Evolutionary conservation across 148 eudicot genomes (phyloP).

Genomic region (Bassia scoparia): DNA sequence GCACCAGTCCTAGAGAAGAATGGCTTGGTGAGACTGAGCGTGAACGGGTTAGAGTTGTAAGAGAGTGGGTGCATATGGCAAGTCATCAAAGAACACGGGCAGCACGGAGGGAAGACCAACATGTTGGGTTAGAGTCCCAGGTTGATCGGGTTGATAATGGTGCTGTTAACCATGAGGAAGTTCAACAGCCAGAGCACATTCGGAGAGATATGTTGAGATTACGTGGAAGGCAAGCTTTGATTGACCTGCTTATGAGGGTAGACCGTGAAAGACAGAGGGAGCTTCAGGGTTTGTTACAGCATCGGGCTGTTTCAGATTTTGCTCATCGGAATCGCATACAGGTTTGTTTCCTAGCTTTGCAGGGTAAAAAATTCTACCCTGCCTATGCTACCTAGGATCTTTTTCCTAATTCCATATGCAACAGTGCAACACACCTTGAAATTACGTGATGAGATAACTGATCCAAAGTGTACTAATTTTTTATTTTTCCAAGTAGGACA

Average conservation of each 20-base stretch:
- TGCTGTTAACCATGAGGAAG: slow-evolving; percentile 46
- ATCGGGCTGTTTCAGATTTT: slow-evolving; percentile 94
- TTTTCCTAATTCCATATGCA: neutral
- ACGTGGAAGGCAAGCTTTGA: slow-evolving; percentile 88
- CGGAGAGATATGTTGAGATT: slow-evolving; percentile 81
- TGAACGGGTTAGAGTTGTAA: slow-evolving; percentile 89
- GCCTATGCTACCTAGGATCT: neutral
- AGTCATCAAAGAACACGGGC: slow-evolving; percentile 75
- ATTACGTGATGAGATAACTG: neutral
- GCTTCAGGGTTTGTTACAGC: slow-evolving; percentile 85
- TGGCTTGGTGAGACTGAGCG: slow-evolving; percentile 99
- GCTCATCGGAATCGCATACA: slow-evolving; percentile 98
- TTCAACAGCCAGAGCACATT: slow-evolving; percentile 73
- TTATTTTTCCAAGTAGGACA: neutral
- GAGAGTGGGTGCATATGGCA: slow-evolving; percentile 97
- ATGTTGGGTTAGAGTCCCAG: slow-evolving; percentile 30
- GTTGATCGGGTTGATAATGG: slow-evolving; percentile 46
- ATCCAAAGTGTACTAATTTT: neutral
- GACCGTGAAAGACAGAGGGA: slow-evolving; percentile 94
- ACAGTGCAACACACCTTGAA: neutral
- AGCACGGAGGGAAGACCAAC: slow-evolving; percentile 61
- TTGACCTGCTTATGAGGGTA: slow-evolving; percentile 85
- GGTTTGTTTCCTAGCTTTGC: slow-evolving; percentile 39
- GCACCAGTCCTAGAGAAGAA: slow-evolving; percentile 66
- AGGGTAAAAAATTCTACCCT: neutral